These are phyloP conservation scores for Carex scoparia DNA, from an alignment of 176 grass and related monocot species.

Conservation along the genomic window DNA sequence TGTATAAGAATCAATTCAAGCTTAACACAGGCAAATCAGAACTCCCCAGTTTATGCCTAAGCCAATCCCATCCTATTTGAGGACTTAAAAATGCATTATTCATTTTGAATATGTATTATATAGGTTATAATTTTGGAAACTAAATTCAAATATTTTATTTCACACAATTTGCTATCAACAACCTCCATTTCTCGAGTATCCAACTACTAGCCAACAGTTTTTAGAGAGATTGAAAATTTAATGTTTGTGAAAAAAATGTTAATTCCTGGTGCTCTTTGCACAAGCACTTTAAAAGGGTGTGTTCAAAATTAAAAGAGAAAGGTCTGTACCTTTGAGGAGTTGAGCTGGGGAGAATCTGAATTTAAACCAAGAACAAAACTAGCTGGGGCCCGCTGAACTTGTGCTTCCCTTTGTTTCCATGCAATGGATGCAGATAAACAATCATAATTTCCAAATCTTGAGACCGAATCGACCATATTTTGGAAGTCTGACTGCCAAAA, in stretches of 20 bases:
- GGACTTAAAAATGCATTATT: neutral
- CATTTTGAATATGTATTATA: neutral
- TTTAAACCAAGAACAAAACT: conserved; percentile 92
- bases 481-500: conserved; percentile 84
- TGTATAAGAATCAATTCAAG: neutral
- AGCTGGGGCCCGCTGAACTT: conserved; percentile 33
- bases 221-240: neutral
- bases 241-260: neutral
- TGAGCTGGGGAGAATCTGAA: conserved; percentile 76
- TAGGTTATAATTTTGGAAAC: neutral
- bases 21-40: neutral
- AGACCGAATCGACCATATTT: conserved; percentile 67
- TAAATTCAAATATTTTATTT: neutral
- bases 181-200: neutral
- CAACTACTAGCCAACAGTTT: neutral
- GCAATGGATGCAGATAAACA: conserved; percentile 70
- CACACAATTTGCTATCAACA: neutral
- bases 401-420: conserved; percentile 65
- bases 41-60: neutral
- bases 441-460: conserved; percentile 52
- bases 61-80: neutral
- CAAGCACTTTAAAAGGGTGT: neutral
- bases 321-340: conserved; percentile 57
- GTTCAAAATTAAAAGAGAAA: neutral
- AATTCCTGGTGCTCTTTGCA: neutral